Conservation (phyloP, 495 filamentous ascomycete genomes). For the Aspergillus avenaceus region DNA sequence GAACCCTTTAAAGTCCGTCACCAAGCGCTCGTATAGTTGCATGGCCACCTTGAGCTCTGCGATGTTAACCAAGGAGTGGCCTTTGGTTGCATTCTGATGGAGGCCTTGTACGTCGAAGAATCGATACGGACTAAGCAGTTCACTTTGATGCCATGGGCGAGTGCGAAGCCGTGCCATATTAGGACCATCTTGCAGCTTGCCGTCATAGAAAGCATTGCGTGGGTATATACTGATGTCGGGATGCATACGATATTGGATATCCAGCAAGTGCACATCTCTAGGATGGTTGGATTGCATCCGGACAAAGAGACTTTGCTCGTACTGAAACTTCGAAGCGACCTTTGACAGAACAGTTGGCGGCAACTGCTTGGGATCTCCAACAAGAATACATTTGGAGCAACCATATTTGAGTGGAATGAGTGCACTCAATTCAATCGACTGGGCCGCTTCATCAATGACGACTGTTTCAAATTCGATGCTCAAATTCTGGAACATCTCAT, state of each 20-base stretch:
- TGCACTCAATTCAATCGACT: slow-evolving; percentile 95
- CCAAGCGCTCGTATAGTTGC: slow-evolving; percentile 73
- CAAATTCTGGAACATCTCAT: slow-evolving; percentile 94
- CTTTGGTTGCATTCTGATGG: slow-evolving; percentile 69
- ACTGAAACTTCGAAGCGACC: slow-evolving; percentile 86
- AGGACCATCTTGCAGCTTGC: slow-evolving; percentile 74
- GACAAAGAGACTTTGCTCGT: slow-evolving; percentile 97
- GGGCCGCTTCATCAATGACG: slow-evolving; percentile 95
- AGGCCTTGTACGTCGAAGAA: slow-evolving; percentile 95
- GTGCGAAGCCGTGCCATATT: slow-evolving; percentile 72
- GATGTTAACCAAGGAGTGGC: slow-evolving; percentile 85
- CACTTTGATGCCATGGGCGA: slow-evolving; percentile 79
- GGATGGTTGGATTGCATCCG: slow-evolving; percentile 93
- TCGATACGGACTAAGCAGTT: slow-evolving; percentile 83
- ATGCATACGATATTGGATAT: slow-evolving; percentile 98
- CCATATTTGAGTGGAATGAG: slow-evolving; percentile 97
- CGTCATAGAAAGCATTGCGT: slow-evolving; percentile 87
- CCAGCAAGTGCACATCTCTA: slow-evolving; percentile 85
- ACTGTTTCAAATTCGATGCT: slow-evolving; percentile 98
- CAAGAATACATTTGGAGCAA: slow-evolving; percentile 92
- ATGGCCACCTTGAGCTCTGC: slow-evolving; percentile 83
- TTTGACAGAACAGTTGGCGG: slow-evolving; percentile 93
- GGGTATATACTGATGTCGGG: slow-evolving; percentile 90
- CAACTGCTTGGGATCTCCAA: slow-evolving; percentile 95
- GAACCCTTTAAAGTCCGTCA: slow-evolving; percentile 60